These are phyloP conservation scores for Jamesozyma jinghongensis DNA, from an alignment of 805 yeast species.

Conservation along the genomic window DNA sequence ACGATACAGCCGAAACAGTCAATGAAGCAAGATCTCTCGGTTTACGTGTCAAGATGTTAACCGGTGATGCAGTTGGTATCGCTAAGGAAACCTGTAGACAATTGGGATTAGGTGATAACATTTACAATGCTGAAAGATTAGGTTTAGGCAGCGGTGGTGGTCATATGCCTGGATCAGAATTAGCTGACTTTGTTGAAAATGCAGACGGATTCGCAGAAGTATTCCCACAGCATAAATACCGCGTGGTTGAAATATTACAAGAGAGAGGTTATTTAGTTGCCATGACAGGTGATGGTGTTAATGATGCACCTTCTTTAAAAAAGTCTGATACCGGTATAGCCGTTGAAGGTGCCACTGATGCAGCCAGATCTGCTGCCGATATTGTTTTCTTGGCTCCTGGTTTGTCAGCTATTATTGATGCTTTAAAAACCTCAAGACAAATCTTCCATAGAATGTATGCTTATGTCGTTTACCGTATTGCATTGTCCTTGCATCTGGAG, in stretches of 20 bases:
- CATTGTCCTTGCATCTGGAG: slow-evolving; percentile 90
- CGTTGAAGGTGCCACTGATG: slow-evolving; percentile 96
- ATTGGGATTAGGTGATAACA: slow-evolving; percentile 92
- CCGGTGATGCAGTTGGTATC: slow-evolving; percentile 99
- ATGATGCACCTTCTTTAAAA: slow-evolving; percentile 96
- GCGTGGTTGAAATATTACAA: slow-evolving; percentile 91
- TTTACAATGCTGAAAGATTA: slow-evolving; percentile 92
- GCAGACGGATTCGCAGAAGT: slow-evolving; percentile 99
- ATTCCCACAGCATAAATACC: slow-evolving; percentile 96
- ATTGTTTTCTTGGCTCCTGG: slow-evolving; percentile 93
- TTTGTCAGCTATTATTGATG: slow-evolving; percentile 90
- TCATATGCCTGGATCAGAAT: slow-evolving; percentile 94
- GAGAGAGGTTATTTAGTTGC: slow-evolving; percentile 95
- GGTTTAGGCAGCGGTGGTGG: slow-evolving; percentile 87
- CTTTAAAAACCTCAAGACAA: slow-evolving; percentile 89
- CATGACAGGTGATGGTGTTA: slow-evolving; percentile 99
- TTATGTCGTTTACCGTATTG: slow-evolving; percentile 96
- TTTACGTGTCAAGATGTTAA: slow-evolving; percentile 92
- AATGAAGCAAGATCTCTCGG: slow-evolving; percentile 84
- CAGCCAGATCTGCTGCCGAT: slow-evolving; percentile 96
- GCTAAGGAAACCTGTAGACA: slow-evolving; percentile 98
- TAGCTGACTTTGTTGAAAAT: slow-evolving; percentile 93
- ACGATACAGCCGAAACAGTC: slow-evolving; percentile 92
- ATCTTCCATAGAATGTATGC: slow-evolving; percentile 99
- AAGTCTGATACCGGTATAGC: slow-evolving; percentile 96